Evolutionary conservation across 1,284 basidiomycete species (phyloP).

Genomic region (Clitocybe nebularis): DNA sequence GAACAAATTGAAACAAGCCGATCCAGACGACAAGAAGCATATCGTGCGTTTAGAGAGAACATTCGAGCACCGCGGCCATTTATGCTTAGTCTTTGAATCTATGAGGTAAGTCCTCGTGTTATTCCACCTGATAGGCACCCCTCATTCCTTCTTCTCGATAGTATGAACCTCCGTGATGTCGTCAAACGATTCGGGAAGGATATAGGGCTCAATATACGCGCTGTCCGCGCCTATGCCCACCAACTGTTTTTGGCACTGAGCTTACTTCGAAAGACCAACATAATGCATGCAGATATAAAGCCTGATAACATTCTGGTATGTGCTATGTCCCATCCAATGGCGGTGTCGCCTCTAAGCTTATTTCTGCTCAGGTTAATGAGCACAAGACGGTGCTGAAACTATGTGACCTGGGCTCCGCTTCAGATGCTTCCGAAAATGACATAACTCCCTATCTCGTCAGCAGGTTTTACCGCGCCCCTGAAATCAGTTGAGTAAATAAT

Average conservation of each 20-base stretch:
- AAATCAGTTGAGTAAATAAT: conserved; percentile 91
- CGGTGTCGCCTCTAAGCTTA: conserved; percentile 4
- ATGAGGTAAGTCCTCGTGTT: conserved; percentile 60
- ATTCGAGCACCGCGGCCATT: conserved; percentile 95
- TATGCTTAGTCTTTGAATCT: conserved; percentile 95
- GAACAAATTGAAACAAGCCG: conserved; percentile 80
- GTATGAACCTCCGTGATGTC: conserved; percentile 97
- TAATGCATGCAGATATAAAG: conserved; percentile 99
- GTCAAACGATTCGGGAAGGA: conserved; percentile 99
- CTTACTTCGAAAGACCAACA: conserved; percentile 82
- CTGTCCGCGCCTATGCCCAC: conserved; percentile 96
- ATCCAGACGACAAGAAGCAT: conserved; percentile 97
- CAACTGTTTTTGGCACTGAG: conserved; percentile 91
- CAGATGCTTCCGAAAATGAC: conserved; percentile 91
- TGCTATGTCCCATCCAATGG: conserved; percentile 13
- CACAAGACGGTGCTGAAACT: conserved; percentile 92
- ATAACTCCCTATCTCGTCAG: conserved; percentile 98
- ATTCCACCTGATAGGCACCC: conserved; percentile 10
- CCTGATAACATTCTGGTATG: conserved; percentile 91
- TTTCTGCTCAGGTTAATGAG: conserved; percentile 77
- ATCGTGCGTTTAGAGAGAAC: conserved; percentile 87
- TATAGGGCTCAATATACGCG: conserved; percentile 92
- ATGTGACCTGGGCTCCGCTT: conserved; percentile 95
- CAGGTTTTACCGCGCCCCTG: conserved; percentile 96
- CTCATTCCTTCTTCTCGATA: conserved; percentile 27